Conservation (phyloP, 306 rosid genomes). For the Astragalus membranaceus region DNA sequence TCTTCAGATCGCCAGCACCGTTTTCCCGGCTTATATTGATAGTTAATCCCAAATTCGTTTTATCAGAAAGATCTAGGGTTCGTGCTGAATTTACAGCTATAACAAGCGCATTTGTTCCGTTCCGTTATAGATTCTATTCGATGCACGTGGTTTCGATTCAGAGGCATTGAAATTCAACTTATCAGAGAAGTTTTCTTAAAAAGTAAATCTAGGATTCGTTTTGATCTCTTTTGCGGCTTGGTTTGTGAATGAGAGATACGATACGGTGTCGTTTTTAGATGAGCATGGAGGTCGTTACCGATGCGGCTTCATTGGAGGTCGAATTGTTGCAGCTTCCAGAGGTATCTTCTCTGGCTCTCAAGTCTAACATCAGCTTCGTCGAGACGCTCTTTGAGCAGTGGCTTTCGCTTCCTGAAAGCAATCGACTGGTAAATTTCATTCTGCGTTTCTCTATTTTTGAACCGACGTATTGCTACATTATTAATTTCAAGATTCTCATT, state of each 20-base stretch:
- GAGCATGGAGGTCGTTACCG: slow-evolving; percentile 73
- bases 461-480: not conserved
- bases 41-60: not conserved
- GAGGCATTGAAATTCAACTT: slow-evolving; percentile 18
- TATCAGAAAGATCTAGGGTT: slow-evolving; percentile 41
- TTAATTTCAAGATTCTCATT: not conserved
- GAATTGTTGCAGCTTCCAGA: slow-evolving; percentile 86
- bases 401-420: slow-evolving; percentile 84
- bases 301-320: slow-evolving; percentile 78
- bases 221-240: slow-evolving; percentile 14
- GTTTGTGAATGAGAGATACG: slow-evolving; percentile 35
- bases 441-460: not conserved
- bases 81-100: slow-evolving; percentile 23
- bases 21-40: not conserved
- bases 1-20: slow-evolving; percentile 25
- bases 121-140: slow-evolving; percentile 14
- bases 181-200: not conserved
- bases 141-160: slow-evolving; percentile 13
- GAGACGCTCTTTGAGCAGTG: slow-evolving; percentile 86
- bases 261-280: slow-evolving; percentile 31
- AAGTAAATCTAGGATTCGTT: slow-evolving; percentile 32
- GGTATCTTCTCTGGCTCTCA: slow-evolving; percentile 71
- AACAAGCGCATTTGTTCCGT: slow-evolving; percentile 2
- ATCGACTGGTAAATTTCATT: slow-evolving; percentile 70
- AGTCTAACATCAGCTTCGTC: slow-evolving; percentile 61